These are phyloP conservation scores for Aspergillus intermedius DNA, from an alignment of 2,329 filamentous ascomycete genomes.

Conservation along the genomic window DNA sequence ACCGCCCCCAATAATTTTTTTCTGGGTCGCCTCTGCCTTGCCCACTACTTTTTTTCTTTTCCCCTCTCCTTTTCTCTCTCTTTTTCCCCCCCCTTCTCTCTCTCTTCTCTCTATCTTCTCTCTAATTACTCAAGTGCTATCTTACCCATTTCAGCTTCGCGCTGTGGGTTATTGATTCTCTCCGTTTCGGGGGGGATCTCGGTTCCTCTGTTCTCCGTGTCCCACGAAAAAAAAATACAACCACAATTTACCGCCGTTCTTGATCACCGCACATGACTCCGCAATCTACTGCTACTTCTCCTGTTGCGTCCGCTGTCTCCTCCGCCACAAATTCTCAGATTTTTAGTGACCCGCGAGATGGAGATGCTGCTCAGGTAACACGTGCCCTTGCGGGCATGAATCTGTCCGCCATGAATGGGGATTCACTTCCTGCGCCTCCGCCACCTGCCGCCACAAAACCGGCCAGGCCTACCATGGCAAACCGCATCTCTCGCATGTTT, in stretches of 20 bases:
- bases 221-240: not conserved
- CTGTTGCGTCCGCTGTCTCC: constrained; percentile 40
- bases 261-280: constrained; percentile 36
- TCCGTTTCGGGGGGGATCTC: constrained; percentile 16
- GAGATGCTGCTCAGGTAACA: constrained; percentile 35
- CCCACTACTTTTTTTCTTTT: constrained; percentile 2
- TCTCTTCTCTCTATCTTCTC: constrained; percentile 1
- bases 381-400: constrained; percentile 39
- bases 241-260: constrained; percentile 7
- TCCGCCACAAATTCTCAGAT: constrained; percentile 35
- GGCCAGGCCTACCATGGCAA: constrained; percentile 38
- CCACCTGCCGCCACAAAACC: constrained; percentile 19
- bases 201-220: constrained; percentile 16
- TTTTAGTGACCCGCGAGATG: constrained; percentile 30
- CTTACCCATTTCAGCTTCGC: constrained; percentile 18
- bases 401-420: constrained; percentile 32
- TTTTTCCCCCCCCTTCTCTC: constrained; percentile 1
- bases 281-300: constrained; percentile 32
- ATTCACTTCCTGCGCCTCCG: constrained; percentile 21
- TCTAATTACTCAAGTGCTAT: constrained; percentile 5
- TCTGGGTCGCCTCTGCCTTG: not conserved
- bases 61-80: constrained; percentile 3
- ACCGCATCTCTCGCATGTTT: constrained; percentile 43
- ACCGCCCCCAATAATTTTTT: constrained; percentile 1
- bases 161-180: constrained; percentile 16